These are phyloP conservation scores for Peronospora farinosa DNA, from an alignment of 352 stramenopile genomes.

Conservation along the genomic window DNA sequence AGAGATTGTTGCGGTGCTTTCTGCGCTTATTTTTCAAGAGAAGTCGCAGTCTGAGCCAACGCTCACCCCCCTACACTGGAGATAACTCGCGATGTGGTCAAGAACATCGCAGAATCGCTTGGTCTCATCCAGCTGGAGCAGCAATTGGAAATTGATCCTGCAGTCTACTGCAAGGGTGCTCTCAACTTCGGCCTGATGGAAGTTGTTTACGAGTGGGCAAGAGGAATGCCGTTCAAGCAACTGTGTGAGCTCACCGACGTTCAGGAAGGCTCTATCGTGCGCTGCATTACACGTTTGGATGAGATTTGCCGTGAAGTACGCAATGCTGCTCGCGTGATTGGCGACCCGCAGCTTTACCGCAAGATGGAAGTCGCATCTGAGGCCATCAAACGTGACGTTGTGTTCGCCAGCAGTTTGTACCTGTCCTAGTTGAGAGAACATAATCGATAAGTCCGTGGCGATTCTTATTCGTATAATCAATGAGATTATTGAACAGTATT, in stretches of 20 bases:
- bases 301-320: constrained; percentile 96
- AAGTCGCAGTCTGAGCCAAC: constrained; percentile 79
- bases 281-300: constrained; percentile 95
- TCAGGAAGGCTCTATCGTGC: constrained; percentile 96
- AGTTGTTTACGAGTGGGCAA: constrained; percentile 97
- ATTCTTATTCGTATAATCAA: background rate
- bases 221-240: constrained; percentile 94
- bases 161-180: constrained; percentile 86
- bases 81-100: constrained; percentile 82
- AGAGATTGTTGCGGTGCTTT: constrained; percentile 95
- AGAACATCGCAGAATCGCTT: constrained; percentile 73
- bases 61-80: constrained; percentile 66
- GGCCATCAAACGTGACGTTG: constrained; percentile 96
- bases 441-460: background rate
- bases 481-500: constrained; percentile 5
- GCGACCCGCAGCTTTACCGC: constrained; percentile 93
- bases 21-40: constrained; percentile 95
- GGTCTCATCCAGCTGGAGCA: constrained; percentile 79
- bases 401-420: constrained; percentile 96
- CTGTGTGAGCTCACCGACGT: constrained; percentile 94
- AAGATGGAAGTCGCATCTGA: constrained; percentile 97
- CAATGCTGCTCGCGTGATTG: constrained; percentile 91
- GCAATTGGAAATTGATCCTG: constrained; percentile 83
- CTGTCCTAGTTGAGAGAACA: constrained; percentile 41
- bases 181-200: constrained; percentile 95